Evolutionary conservation across 495 filamentous ascomycete species (phyloP).

Genomic region (Articulospora tetracladia): DNA sequence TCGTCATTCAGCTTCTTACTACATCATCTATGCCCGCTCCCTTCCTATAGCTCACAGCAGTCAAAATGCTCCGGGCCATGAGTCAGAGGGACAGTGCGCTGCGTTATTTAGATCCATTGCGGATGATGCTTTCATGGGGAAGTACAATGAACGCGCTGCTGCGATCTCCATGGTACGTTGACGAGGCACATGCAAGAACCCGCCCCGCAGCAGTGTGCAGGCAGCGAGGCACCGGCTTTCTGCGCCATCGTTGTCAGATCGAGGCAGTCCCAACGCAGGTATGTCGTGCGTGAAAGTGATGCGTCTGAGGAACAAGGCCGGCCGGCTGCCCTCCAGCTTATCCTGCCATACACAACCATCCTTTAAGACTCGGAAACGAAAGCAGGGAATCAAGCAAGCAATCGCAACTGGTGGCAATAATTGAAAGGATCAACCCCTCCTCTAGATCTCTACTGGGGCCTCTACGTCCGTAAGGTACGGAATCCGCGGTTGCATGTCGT

Average conservation of each 20-base stretch:
- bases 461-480: not conserved
- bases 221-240: conserved; percentile 12
- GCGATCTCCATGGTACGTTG: conserved; percentile 1
- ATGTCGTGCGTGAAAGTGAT: conserved; percentile 20
- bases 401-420: conserved; percentile 1
- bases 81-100: not conserved
- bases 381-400: conserved; percentile 5
- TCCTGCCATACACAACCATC: not conserved
- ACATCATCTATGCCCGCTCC: conserved; percentile 6
- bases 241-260: conserved; percentile 26
- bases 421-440: conserved; percentile 7
- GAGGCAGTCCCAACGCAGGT: conserved; percentile 21
- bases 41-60: not conserved
- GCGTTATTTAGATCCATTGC: not conserved
- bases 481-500: conserved; percentile 2
- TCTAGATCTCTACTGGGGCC: conserved; percentile 3
- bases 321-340: conserved; percentile 2
- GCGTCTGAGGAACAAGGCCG: conserved; percentile 3
- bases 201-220: conserved; percentile 14
- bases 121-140: not conserved
- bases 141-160: conserved; percentile 3
- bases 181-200: conserved; percentile 15
- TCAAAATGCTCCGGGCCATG: not conserved
- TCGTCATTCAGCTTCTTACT: not conserved
- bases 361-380: not conserved